Evolutionary conservation across 805 yeast genomes (phyloP), one percentile per base, ranked within the genome.

Genomic region (Cyberlindnera meyerae): DNA sequence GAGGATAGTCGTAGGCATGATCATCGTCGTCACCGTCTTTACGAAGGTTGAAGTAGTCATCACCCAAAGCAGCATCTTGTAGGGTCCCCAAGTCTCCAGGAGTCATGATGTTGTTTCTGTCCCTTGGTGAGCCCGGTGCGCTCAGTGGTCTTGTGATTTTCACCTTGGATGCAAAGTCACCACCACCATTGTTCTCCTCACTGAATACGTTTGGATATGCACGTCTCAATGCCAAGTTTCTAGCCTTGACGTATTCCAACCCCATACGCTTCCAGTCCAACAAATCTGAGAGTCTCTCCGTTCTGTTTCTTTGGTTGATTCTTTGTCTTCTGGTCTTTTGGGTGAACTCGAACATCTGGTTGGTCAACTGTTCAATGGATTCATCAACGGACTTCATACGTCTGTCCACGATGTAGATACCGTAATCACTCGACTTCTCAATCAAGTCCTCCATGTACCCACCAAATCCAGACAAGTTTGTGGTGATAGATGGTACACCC

Each of bases 261-360:
- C 98, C 98, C 97, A 90, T 89, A 54, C 97, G 76, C 63, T 84
- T 86, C 98, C 98, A 90, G 66, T 90, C 98, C 43, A 90, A 74
- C 52, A 90, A 65, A 60, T 93, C 97, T 34, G 93, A 79, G 45
- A 90, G 71, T 51, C 98, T 73, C 66, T 90, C 98, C 20, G 96
- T 93, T 62, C 98, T 77, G 63, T 90, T 90, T 67, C 98, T 80
- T 69, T 90, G 97, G 63, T 93, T 93, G 65, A 90, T 90, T 65
- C 98, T 77, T 63, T 93, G 97, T 65, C 98, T 83, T 63, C 97
- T 80, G 12, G 95, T 82, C 66, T 93, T 88, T 51, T 75, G 72
- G 28, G 87, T 72, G 63, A 90, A 90, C 31, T 84, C 90, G 62
- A 74, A 86, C 97, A 90, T 88, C 61, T 80, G 81, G 48, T 84